Evolutionary conservation across 2,329 filamentous ascomycete genomes (phyloP).

Genomic region (Venturia oleaginea): DNA sequence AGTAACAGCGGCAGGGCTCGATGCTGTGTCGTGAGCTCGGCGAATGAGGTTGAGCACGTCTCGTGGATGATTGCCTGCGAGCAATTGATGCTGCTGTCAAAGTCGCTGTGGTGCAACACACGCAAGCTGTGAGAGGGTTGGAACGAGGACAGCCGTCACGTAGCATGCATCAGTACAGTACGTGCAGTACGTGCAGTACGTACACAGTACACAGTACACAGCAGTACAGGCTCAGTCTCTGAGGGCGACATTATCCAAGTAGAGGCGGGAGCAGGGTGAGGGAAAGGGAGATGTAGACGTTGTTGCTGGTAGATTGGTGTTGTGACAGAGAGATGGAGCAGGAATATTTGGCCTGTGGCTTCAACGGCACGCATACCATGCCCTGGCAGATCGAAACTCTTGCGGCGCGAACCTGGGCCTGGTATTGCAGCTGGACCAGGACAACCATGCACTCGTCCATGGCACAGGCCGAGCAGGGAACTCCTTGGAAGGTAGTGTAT

Average conservation of each 20-base stretch:
- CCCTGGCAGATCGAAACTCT: background rate
- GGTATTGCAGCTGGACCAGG: background rate
- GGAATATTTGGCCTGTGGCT: slow-evolving; percentile 2
- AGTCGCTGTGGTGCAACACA: background rate
- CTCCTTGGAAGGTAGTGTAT: slow-evolving; percentile 1
- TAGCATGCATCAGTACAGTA: no score
- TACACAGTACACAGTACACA: no score
- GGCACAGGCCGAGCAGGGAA: slow-evolving; percentile 9
- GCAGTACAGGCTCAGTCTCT: no score
- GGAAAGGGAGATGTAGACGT: background rate
- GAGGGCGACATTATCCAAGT: no score
- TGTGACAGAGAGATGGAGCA: slow-evolving; percentile 10
- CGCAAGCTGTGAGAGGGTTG: background rate
- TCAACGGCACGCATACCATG: background rate
- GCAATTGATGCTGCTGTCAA: background rate
- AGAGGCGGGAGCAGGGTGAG: background rate
- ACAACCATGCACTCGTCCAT: slow-evolving; percentile 1
- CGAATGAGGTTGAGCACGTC: background rate
- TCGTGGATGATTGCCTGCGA: background rate
- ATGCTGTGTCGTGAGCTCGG: background rate
- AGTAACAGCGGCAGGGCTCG: background rate
- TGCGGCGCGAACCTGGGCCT: background rate
- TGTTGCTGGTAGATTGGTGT: slow-evolving; percentile 10
- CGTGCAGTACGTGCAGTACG: no score
- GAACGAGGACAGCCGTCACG: background rate